Base-by-base conservation (phyloP, 1,284 basidiomycete species). In the Phellopilus nigrolimitatus region DNA sequence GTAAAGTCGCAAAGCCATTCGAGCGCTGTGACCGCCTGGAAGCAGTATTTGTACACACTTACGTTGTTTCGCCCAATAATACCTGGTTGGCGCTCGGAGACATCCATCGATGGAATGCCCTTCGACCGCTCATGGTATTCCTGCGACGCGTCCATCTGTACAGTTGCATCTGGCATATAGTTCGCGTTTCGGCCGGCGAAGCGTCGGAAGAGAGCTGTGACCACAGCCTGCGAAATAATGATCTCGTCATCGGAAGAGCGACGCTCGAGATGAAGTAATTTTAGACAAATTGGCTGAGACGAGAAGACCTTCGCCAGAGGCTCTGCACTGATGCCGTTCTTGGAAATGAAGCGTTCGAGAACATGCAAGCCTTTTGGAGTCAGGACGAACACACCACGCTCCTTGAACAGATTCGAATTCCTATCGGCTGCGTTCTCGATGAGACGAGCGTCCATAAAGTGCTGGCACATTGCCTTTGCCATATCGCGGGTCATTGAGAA, bases 401-500 rank as follows among this genome's bases (percentile, higher is more conserved):
- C 95, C 72, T 97, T 97, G 86, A 99, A 99, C 39, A 89, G 76
- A 61, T 87, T 86, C 19, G 88, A 88, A 25, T 79, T 76, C 17
- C 88, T 84, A 69, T 99, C 97, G 15, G 91, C 85, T 10, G 94
- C 95, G 66, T 97, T 97, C 69, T 97, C 95, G 59, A 99, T 94
- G 58, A 99, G 79, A 56, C 94, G 88, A 46, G 95, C 95, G 59
- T 99, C 95, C 90, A 99, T 95, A 65, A 98, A 99, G 65, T 98
- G 95, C 70, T 99, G 95, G 70, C 93, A 93, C 83, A 99, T 98
- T 30, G 92, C 93, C 72, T 97, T 97, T 56, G 97, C 97, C 89
- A 99, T 99, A 42, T 99, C 95, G 59, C 94, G 84, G 58, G 92
- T 94, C 97, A 99, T 99, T 56, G 93, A 95, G 71, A 99, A 99